Conservation (phyloP, 1,284 basidiomycete genomes). For the Trametes hirsuta region DNA sequence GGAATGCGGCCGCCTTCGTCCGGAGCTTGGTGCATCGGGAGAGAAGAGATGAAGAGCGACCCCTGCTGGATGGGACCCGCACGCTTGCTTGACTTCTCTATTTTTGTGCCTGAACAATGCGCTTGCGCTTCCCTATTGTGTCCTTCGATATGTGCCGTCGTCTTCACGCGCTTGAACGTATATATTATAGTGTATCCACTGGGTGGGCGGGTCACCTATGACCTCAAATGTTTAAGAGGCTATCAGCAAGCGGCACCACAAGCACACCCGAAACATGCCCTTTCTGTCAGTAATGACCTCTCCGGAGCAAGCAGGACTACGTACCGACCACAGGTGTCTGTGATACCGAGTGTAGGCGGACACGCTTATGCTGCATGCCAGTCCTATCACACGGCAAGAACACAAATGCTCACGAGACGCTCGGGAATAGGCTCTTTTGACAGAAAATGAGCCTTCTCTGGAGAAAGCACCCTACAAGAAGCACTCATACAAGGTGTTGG, state of each 20-base stretch:
- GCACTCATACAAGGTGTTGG: not conserved
- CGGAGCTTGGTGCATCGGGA: conserved; percentile 10
- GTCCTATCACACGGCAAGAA: conserved; percentile 7
- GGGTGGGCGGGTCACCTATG: not conserved
- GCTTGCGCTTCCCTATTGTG: not conserved
- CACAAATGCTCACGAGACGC: not conserved
- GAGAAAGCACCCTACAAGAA: conserved; percentile 11
- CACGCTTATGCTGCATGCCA: conserved; percentile 19
- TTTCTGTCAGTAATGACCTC: not conserved
- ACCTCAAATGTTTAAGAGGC: conserved; percentile 1
- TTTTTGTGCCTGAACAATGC: conserved; percentile 17
- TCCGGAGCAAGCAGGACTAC: conserved; percentile 2
- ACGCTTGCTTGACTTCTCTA: not conserved
- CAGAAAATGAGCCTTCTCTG: not conserved
- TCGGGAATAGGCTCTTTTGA: conserved; percentile 3
- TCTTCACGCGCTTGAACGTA: not conserved
- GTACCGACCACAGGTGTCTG: conserved; percentile 16
- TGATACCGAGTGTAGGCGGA: conserved; percentile 9
- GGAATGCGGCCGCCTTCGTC: not conserved
- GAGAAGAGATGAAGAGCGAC: conserved; percentile 20
- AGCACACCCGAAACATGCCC: not conserved
- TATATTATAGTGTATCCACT: not conserved
- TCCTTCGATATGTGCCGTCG: conserved; percentile 1
- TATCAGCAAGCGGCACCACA: conserved; percentile 4
- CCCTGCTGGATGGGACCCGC: conserved; percentile 9